A percentile compares a stretch with the other conserved stretches of the same genome.
phyloP scores from a whole-genome alignment of 352 stramenopile species.

The Peronosclerospora sorghi region DNA sequence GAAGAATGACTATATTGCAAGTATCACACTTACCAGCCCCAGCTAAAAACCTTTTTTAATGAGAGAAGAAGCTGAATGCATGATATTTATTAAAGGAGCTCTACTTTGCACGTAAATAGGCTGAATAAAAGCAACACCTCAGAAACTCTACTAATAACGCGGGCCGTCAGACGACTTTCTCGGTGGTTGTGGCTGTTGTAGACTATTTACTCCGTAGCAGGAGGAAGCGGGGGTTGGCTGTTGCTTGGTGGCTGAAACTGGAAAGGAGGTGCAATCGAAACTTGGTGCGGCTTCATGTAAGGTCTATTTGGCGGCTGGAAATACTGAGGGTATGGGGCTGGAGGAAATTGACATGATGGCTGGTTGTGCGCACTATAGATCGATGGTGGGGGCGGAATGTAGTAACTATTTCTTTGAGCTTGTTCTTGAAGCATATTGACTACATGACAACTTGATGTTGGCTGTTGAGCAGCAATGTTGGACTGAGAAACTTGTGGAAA shows the following conservation, averaged over 20 bases:
- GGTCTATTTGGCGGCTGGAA: slow-evolving; percentile 4
- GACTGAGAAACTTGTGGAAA: slow-evolving; percentile 15
- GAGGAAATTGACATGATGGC: slow-evolving; percentile 12
- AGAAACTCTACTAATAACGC: slow-evolving; percentile 14
- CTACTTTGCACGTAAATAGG: not conserved
- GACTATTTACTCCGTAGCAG: slow-evolving; percentile 15
- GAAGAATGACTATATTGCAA: slow-evolving; percentile 69
- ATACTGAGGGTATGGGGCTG: slow-evolving; percentile 20
- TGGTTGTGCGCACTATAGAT: slow-evolving; percentile 22
- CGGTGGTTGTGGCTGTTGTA: slow-evolving; percentile 8
- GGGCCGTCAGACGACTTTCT: slow-evolving; percentile 22
- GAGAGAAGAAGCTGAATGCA: no score
- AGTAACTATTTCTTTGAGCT: slow-evolving; percentile 10
- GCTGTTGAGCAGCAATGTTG: slow-evolving; percentile 12
- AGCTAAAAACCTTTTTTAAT: slow-evolving; percentile 2
- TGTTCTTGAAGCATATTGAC: slow-evolving; percentile 18
- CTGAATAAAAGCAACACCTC: slow-evolving; percentile 8
- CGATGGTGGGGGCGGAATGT: slow-evolving; percentile 15
- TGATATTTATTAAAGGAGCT: no score
- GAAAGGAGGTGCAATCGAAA: slow-evolving; percentile 4
- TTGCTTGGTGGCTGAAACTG: slow-evolving; percentile 9
- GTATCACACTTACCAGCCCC: slow-evolving; percentile 41
- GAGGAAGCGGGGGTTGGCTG: slow-evolving; percentile 5
- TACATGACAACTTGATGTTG: slow-evolving; percentile 19
- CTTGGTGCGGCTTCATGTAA: slow-evolving; percentile 12